These are phyloP conservation scores for Trichophyton verrucosum DNA, from an alignment of 2,329 filamentous ascomycete genomes.

Conservation along the genomic window DNA sequence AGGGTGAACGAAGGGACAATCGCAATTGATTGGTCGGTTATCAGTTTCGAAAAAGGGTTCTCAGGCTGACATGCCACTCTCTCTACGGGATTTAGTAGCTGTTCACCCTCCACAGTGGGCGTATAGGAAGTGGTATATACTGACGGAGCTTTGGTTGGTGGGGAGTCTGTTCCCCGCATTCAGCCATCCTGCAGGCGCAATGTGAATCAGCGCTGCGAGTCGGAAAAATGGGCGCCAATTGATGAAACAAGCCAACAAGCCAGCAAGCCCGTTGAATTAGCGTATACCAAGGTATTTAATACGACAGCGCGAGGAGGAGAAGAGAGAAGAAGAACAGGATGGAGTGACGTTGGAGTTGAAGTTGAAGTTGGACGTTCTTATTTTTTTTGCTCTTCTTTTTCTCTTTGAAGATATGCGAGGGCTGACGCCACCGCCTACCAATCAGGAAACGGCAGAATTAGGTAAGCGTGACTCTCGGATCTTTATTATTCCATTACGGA, in stretches of 20 bases:
- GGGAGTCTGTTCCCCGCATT: slow-evolving; percentile 4
- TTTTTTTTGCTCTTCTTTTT: too few species aligned
- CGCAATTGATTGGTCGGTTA: slow-evolving; percentile 77
- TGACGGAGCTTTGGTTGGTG: slow-evolving; percentile 11
- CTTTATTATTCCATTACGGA: not conserved
- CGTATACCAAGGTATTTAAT: not conserved
- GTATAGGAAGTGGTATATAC: slow-evolving; percentile 5
- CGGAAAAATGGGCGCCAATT: not conserved
- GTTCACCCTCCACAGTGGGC: slow-evolving; percentile 14
- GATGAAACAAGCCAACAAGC: not conserved
- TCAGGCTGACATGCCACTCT: slow-evolving; percentile 57
- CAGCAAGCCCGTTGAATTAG: not conserved
- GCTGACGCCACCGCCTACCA: slow-evolving; percentile 3
- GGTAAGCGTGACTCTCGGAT: not conserved
- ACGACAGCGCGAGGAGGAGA: not conserved
- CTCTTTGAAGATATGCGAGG: not conserved
- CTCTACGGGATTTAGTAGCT: slow-evolving; percentile 46
- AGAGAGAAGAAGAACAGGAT: not conserved
- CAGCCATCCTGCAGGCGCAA: slow-evolving; percentile 6
- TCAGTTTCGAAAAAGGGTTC: slow-evolving; percentile 78
- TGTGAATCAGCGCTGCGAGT: not conserved
- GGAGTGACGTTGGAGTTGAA: not conserved
- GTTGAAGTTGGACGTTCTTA: not conserved
- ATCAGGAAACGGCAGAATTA: not conserved
- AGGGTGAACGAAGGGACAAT: slow-evolving; percentile 82